Evolutionary conservation across 2,329 filamentous ascomycete genomes (phyloP).

Genomic region (Fusarium setosum): DNA sequence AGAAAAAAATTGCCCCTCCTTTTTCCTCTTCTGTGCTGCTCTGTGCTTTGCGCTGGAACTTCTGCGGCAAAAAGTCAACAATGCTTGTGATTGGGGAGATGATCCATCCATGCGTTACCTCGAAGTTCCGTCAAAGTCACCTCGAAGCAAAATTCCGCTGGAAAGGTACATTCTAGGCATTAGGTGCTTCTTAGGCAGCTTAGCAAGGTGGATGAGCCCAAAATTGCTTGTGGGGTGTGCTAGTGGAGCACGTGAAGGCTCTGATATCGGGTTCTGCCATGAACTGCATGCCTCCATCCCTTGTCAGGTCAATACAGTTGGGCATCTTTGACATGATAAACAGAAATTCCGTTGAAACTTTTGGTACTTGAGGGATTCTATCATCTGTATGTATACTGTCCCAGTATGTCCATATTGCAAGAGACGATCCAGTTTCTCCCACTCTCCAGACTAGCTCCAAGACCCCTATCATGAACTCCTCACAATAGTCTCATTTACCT

Average conservation of each 20-base stretch:
- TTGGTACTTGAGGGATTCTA: no score
- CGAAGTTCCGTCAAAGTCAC: slow-evolving; percentile 26
- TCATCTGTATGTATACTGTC: no score
- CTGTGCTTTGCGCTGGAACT: slow-evolving; percentile 16
- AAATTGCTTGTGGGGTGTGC: slow-evolving; percentile 28
- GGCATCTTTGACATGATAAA: no score
- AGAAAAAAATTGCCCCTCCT: slow-evolving; percentile 41
- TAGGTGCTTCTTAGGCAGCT: neutral
- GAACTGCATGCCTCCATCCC: neutral
- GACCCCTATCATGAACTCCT: neutral
- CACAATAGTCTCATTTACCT: slow-evolving; percentile 1
- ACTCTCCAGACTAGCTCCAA: neutral
- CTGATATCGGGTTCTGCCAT: neutral
- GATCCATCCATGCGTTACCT: neutral
- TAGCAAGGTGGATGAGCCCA: slow-evolving; percentile 7
- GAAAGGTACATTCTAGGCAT: slow-evolving; percentile 22
- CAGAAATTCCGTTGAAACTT: no score
- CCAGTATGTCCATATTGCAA: neutral
- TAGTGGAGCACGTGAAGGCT: slow-evolving; percentile 16
- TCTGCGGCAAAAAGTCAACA: slow-evolving; percentile 23
- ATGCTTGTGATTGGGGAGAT: slow-evolving; percentile 36
- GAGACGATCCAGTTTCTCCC: neutral
- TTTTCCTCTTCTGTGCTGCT: slow-evolving; percentile 35
- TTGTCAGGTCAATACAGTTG: no score
- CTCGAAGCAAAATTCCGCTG: slow-evolving; percentile 2